Conservation (phyloP, 2,329 filamentous ascomycete genomes). For the Trichoderma guizhouense region DNA sequence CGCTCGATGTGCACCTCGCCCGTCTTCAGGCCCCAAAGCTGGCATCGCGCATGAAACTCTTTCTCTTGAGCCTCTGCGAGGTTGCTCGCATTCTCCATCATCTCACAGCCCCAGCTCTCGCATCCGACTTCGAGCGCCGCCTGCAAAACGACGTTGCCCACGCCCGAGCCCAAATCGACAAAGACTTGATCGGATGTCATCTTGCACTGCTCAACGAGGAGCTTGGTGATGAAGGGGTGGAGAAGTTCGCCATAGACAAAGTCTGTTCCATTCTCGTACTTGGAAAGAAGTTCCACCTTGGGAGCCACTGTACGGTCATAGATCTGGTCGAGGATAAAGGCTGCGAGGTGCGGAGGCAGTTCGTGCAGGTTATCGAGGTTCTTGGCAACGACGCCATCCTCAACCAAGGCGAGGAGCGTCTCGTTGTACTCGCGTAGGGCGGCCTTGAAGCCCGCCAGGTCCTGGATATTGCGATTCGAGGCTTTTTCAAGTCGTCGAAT, state of each 20-base stretch:
- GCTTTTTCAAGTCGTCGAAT: slow-evolving; percentile 75
- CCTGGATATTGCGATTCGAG: slow-evolving; percentile 61
- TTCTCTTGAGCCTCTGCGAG: slow-evolving; percentile 75
- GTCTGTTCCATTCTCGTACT: slow-evolving; percentile 86
- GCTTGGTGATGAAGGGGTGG: slow-evolving; percentile 76
- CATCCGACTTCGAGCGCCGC: slow-evolving; percentile 90
- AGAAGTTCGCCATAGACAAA: slow-evolving; percentile 94
- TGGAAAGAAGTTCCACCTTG: slow-evolving; percentile 74
- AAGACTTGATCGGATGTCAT: slow-evolving; percentile 84
- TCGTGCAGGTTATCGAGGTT: slow-evolving; percentile 67
- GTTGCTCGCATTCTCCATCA: slow-evolving; percentile 86
- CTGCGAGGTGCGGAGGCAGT: slow-evolving; percentile 68
- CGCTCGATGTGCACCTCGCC: slow-evolving; percentile 76
- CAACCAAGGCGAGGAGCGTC: slow-evolving; percentile 61
- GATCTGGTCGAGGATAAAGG: slow-evolving; percentile 80
- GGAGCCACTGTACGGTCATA: slow-evolving; percentile 92
- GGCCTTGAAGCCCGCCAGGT: slow-evolving; percentile 65
- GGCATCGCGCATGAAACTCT: slow-evolving; percentile 82
- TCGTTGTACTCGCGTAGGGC: slow-evolving; percentile 77
- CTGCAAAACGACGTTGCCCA: slow-evolving; percentile 93
- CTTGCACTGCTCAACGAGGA: slow-evolving; percentile 71
- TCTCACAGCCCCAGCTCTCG: slow-evolving; percentile 93
- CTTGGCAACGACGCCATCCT: slow-evolving; percentile 67
- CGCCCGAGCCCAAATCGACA: slow-evolving; percentile 90
- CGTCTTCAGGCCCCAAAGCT: slow-evolving; percentile 81